These are phyloP conservation scores for Sindora glabra DNA, from an alignment of 306 rosid species.

Conservation along the genomic window DNA sequence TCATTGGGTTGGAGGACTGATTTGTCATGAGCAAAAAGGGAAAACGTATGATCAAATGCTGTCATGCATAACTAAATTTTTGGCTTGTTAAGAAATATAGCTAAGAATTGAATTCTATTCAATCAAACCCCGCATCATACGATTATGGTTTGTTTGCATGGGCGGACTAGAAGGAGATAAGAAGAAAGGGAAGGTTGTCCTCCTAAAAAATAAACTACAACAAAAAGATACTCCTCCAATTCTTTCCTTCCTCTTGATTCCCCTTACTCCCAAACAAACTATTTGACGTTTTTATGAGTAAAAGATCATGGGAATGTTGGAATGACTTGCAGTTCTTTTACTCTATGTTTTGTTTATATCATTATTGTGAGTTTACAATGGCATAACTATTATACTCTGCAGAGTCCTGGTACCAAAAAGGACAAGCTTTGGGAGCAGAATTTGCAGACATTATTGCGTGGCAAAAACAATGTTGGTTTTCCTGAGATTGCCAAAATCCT, in stretches of 20 bases:
- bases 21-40: neutral
- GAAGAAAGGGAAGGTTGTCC: no score
- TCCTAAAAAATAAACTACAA: no score
- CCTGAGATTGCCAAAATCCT: conserved; percentile 46
- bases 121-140: no score
- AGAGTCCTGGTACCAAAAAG: conserved; percentile 62
- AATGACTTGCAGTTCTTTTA: neutral
- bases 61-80: neutral
- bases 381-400: conserved; percentile 10
- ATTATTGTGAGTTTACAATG: no score
- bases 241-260: no score
- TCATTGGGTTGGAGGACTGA: no score
- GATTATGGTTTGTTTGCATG: no score
- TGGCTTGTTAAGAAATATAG: neutral
- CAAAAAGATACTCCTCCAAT: no score
- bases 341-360: neutral
- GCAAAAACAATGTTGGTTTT: conserved; percentile 42
- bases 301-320: neutral
- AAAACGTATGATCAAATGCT: neutral
- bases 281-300: no score
- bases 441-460: conserved; percentile 42
- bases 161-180: no score
- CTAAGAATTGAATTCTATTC: neutral
- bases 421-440: conserved; percentile 57
- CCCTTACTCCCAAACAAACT: no score